These are phyloP conservation scores for Peniophora sp. DNA, from an alignment of 1,284 basidiomycete genomes.

Conservation along the genomic window DNA sequence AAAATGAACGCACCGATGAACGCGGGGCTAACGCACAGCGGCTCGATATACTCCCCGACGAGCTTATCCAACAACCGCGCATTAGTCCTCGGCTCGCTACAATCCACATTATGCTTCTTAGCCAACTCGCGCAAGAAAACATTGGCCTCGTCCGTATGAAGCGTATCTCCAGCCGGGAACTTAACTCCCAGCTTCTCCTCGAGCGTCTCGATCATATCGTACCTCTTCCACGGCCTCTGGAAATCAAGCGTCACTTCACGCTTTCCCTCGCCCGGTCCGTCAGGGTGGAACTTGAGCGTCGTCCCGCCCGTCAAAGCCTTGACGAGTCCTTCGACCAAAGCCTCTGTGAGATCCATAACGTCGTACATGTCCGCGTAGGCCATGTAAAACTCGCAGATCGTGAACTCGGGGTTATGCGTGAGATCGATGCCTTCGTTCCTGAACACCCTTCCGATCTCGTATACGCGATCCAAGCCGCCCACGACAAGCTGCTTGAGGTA, in stretches of 20 bases:
- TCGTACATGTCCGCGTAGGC: conserved; percentile 99
- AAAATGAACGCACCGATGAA: conserved; percentile 69
- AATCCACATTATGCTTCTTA: conserved; percentile 94
- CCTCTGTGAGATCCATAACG: conserved; percentile 96
- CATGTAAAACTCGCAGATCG: conserved; percentile 99
- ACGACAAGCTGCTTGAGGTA: conserved; percentile 98
- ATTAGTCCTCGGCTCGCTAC: conserved; percentile 92
- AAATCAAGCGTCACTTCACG: conserved; percentile 84
- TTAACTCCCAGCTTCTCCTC: conserved; percentile 90
- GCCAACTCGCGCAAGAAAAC: conserved; percentile 84
- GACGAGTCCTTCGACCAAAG: conserved; percentile 87
- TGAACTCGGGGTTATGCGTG: conserved; percentile 96
- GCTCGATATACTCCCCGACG: conserved; percentile 97
- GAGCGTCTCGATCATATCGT: conserved; percentile 96
- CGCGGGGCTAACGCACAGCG: conserved; percentile 90
- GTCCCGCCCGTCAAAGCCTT: conserved; percentile 84
- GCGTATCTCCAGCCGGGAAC: conserved; percentile 89
- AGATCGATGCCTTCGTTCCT: conserved; percentile 98
- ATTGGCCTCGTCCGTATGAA: conserved; percentile 88
- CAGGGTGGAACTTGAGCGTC: conserved; percentile 82
- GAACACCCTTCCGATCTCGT: conserved; percentile 98
- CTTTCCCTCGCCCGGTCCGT: conserved; percentile 60
- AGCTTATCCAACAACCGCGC: conserved; percentile 98
- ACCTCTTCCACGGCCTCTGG: conserved; percentile 95
- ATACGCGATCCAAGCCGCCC: conserved; percentile 95